Evolutionary conservation across 805 yeast genomes (phyloP), one percentile per base, ranked within the genome.

Genomic region (Maudiozyma saulgeensis): DNA sequence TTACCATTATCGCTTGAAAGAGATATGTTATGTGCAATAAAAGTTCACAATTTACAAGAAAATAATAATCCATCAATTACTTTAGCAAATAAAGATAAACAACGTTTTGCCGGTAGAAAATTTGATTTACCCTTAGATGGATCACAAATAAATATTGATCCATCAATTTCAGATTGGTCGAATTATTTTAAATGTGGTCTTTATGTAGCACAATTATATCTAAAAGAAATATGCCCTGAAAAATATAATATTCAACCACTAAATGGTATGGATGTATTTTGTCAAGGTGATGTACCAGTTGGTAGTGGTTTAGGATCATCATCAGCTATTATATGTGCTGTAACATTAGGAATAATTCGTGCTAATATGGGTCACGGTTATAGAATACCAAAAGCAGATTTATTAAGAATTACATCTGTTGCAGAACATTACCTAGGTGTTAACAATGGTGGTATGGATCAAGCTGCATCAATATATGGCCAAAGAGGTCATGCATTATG

Each of bases 401-500:
- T 84, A 50, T 78, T 82, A 28, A 64, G 68, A 45, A 78, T 82
- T 45, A 81, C 88, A 6, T 81, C 79, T 41, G 79, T 77, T 4
- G 78, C 82, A 37, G 89, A 83, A 60, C 86, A 82, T 64, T 78
- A 78, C 48, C 78, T 84, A 21, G 89, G 89, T 25, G 84, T 83
- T 46, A 82, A 80, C 59, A 80, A 83, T 38, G 90, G 89, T n/a
- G 89, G 90, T 35, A 78, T 83, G 84, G 89, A 83, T 61, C 89
- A 84, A 67, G 76, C 84, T 43, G 87, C 89, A 2, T 77, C 85
- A 0, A 73, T 84, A 25, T 81, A 76, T 55, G 89, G 89, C 13
- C 78, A 75, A 56, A 67, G 66, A 43, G 73, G 70, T 51, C 79
- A 82, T 55, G 84, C 83, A 0, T 65, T 83, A 48, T 73, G 74